A percentile compares a stretch with the other conserved stretches of the same genome.
phyloP scores from a whole-genome alignment of 768 basidiomycete species.

The Mycena epipterygia region DNA sequence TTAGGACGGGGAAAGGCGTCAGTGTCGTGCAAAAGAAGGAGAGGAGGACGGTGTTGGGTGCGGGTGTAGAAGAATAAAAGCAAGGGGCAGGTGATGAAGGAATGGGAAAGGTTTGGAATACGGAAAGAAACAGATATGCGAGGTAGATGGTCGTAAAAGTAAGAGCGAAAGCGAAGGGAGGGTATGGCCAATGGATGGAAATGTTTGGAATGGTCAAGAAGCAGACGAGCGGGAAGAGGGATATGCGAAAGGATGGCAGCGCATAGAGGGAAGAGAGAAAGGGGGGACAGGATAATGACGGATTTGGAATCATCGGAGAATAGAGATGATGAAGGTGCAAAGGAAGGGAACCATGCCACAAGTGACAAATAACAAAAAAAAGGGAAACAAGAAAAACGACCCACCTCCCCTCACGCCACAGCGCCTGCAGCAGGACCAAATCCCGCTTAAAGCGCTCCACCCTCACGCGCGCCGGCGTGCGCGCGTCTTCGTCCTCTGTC shows the following conservation, averaged over 20 bases:
- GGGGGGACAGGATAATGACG: not conserved
- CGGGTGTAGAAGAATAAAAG: no score
- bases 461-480: conserved; percentile 61
- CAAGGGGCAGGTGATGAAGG: no score
- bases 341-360: not conserved
- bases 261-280: no score
- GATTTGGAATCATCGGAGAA: not conserved
- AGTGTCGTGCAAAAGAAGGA: not conserved
- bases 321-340: not conserved
- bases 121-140: no score
- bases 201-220: no score
- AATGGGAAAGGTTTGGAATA: no score
- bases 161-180: no score
- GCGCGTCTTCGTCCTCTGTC: conserved; percentile 57
- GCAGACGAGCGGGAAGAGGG: no score
- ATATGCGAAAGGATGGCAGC: no score
- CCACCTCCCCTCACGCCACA: conserved; percentile 63
- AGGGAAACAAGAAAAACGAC: conserved; percentile 24
- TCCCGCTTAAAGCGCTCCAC: conserved; percentile 80
- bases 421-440: conserved; percentile 81
- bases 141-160: no score
- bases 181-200: no score
- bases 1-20: not conserved
- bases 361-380: not conserved
- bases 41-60: not conserved